Evolutionary conservation across 1,284 basidiomycete genomes (phyloP).

Genomic region (Ganoderma lucidum): DNA sequence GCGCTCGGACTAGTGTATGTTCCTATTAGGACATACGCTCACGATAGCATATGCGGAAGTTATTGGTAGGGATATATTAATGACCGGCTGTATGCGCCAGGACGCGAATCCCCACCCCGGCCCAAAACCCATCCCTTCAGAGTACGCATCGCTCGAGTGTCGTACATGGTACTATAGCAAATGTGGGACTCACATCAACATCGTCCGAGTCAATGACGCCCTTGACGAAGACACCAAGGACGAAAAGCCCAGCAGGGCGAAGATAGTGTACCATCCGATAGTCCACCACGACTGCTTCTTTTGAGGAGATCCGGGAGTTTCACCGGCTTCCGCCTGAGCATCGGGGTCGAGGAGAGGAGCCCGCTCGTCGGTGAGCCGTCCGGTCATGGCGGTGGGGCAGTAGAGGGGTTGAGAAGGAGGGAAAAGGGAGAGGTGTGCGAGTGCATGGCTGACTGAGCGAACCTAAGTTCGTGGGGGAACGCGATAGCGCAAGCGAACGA

Average conservation of each 20-base stretch:
- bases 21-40: too few relatives aligned
- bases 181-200: slow-evolving; percentile 58
- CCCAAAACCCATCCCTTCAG: too few relatives aligned
- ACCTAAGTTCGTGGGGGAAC: background rate
- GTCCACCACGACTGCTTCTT: slow-evolving; percentile 42
- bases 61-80: too few relatives aligned
- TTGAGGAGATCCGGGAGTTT: slow-evolving; percentile 23
- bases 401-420: slow-evolving; percentile 10
- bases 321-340: slow-evolving; percentile 26
- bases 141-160: too few relatives aligned
- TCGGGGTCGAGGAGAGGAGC: slow-evolving; percentile 27
- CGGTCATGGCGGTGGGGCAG: slow-evolving; percentile 21
- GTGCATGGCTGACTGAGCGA: slow-evolving; percentile 22
- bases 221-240: slow-evolving; percentile 66
- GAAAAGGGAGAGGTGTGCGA: slow-evolving; percentile 8
- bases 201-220: slow-evolving; percentile 74
- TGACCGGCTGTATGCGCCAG: too few relatives aligned
- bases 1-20: background rate
- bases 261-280: slow-evolving; percentile 43
- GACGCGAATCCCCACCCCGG: too few relatives aligned
- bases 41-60: too few relatives aligned
- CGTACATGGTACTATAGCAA: background rate
- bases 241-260: slow-evolving; percentile 46
- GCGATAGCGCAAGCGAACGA: background rate
- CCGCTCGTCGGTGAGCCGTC: slow-evolving; percentile 26